Base-by-base conservation (phyloP, 768 basidiomycete species). In the Russula lepida region DNA sequence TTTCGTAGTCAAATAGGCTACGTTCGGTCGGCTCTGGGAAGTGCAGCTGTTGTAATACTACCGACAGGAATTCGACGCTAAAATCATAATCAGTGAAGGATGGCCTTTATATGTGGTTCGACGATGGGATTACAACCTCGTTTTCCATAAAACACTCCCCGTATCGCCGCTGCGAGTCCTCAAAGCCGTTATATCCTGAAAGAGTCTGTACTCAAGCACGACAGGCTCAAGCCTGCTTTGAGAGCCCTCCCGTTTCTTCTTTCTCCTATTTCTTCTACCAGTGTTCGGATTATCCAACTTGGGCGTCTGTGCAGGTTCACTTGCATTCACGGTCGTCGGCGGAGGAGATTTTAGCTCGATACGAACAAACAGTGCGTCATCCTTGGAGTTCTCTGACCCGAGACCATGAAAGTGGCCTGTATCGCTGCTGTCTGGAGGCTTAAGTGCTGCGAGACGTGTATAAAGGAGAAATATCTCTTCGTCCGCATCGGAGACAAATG, bases 61-160 rank as follows among this genome's bases (percentile, higher is more conserved):
- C 66, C 55, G 78, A 80, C 1, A 85, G 83, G 62, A 93, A 82
- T 61, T 87, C 86, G 50, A 88, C 77, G 68, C 90, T 92, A 63
- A 25, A 32, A 15, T 47, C 15, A 12, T 37, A 13, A 15, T 5
- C 2, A 17, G 17, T 17, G 46, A 25, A 23, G 25, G 41, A 9
- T 47, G 46, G 46, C 25, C 13, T 28, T 30, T 15, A 19, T 1
- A 6, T 3, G 27, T 21, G 27, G 17, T 27, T 48, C 25, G 17
- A 28, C 15, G 11, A 17, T 1, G 17, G 15, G 27, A 7, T 8
- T 17, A 19, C 47, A 89, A 89, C 90, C 89, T 92, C 47, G 88
- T 86, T 72, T 81, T 82, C 91, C 91, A 94, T 3, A 93, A 71
- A 3, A 93, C 88, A 64, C 89, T 90, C 0, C 90, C 89, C 1